A percentile compares a stretch with the other conserved stretches of the same genome.
These are phyloP conservation scores for Lentinula edodes DNA, from an alignment of 768 basidiomycete genomes.

Conservation along the genomic window DNA sequence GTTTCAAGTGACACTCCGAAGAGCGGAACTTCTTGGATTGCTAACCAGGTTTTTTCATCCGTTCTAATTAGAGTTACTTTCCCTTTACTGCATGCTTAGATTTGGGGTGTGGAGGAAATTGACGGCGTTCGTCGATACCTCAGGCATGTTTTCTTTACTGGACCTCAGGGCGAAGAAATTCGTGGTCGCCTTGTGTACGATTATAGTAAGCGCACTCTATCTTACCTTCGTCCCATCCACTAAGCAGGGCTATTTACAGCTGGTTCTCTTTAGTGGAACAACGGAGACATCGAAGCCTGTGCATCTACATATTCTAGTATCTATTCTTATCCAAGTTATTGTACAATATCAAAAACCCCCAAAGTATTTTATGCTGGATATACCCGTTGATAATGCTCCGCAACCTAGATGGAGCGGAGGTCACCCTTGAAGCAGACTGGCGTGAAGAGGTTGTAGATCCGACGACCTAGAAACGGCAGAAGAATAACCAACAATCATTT, in stretches of 20 bases:
- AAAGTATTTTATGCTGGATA: too few species aligned
- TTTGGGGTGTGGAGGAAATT: constrained; percentile 63
- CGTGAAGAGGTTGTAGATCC: too few species aligned
- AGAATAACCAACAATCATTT: too few species aligned
- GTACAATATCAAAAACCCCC: too few species aligned
- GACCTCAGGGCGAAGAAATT: constrained; percentile 52
- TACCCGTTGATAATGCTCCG: too few species aligned
- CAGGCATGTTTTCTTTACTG: constrained; percentile 59
- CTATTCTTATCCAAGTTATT: too few species aligned
- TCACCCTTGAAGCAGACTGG: too few species aligned
- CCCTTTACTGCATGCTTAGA: constrained; percentile 17
- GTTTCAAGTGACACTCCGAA: constrained; percentile 59
- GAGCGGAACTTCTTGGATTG: constrained; percentile 57
- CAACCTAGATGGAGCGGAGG: too few species aligned
- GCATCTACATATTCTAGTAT: too few species aligned
- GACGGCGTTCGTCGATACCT: constrained; percentile 56
- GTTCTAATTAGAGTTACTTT: neutral
- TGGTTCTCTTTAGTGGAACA: neutral
- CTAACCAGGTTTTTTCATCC: constrained; percentile 45
- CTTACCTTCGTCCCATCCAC: neutral
- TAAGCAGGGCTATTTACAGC: neutral
- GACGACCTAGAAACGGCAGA: too few species aligned
- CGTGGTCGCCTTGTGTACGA: constrained; percentile 58
- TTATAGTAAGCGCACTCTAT: constrained; percentile 42
- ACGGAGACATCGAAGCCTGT: neutral